Conservation (phyloP, 1,139 yeast species). For the Hansenula sp. region DNA sequence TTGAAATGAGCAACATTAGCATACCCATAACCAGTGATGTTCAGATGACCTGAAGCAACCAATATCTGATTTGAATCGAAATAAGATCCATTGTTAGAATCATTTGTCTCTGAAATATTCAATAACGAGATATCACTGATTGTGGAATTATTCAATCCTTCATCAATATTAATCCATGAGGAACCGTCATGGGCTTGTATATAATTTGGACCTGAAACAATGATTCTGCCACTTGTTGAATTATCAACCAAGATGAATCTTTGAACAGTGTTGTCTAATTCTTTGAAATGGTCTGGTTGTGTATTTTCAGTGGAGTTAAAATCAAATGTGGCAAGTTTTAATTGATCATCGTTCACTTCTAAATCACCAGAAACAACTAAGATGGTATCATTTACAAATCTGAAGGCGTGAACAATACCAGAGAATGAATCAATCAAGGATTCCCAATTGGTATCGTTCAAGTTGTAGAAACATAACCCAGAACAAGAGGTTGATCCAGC, state of each 20-base stretch:
- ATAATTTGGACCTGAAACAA: constrained; percentile 51
- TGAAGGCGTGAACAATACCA: constrained; percentile 55
- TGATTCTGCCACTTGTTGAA: constrained; percentile 43
- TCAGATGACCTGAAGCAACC: constrained; percentile 60
- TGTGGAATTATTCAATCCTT: constrained; percentile 9
- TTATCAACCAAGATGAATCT: constrained; percentile 49
- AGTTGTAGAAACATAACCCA: constrained; percentile 65
- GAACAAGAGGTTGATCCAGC: constrained; percentile 61
- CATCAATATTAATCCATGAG: constrained; percentile 35
- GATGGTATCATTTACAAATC: constrained; percentile 45
- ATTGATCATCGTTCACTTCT: constrained; percentile 33
- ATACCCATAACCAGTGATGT: constrained; percentile 49
- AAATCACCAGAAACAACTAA: constrained; percentile 66
- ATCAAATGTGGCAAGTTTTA: constrained; percentile 49
- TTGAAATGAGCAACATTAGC: constrained; percentile 69
- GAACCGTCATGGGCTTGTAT: constrained; percentile 49
- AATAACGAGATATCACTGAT: constrained; percentile 29
- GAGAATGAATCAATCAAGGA: constrained; percentile 40
- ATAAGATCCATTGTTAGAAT: constrained; percentile 25
- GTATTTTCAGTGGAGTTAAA: constrained; percentile 30
- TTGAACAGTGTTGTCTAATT: constrained; percentile 38
- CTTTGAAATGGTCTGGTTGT: constrained; percentile 21
- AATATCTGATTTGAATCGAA: constrained; percentile 39
- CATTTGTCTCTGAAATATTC: constrained; percentile 29
- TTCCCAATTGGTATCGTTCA: constrained; percentile 52